Percentiles rank a stretch among this genome's conserved stretches.
phyloP scores from a whole-genome alignment of 1,139 yeast species.

The Geotrichum macrosporum region DNA sequence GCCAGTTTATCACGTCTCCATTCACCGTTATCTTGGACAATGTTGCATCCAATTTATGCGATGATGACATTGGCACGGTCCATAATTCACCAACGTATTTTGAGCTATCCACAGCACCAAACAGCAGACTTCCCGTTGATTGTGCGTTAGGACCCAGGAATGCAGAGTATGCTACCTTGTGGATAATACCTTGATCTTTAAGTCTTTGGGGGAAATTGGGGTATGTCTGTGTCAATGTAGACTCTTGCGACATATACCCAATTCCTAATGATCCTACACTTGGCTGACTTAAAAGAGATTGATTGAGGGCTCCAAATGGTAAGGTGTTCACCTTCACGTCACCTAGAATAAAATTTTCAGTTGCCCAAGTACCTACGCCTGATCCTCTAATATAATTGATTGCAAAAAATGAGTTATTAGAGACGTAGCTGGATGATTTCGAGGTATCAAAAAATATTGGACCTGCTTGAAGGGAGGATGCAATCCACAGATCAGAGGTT shows the following conservation, averaged over 20 bases:
- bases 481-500: slow-evolving; percentile 43
- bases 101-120: slow-evolving; percentile 56
- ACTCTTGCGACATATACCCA: slow-evolving; percentile 16
- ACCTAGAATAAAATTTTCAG: slow-evolving; percentile 11
- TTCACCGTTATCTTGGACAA: slow-evolving; percentile 9
- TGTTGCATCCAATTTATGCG: slow-evolving; percentile 12
- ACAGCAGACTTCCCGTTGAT: slow-evolving; percentile 47
- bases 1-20: slow-evolving; percentile 7
- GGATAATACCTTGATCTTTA: slow-evolving; percentile 46
- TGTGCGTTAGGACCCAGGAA: slow-evolving; percentile 45
- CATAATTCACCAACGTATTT: slow-evolving; percentile 47
- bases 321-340: slow-evolving; percentile 5
- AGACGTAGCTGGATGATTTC: slow-evolving; percentile 2
- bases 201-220: slow-evolving; percentile 48
- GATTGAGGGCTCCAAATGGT: slow-evolving; percentile 16
- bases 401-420: slow-evolving; percentile 11
- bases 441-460: slow-evolving; percentile 7
- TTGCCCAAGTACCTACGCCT: slow-evolving; percentile 19
- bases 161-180: slow-evolving; percentile 48
- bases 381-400: slow-evolving; percentile 20
- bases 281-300: slow-evolving; percentile 14
- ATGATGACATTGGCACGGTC: slow-evolving; percentile 29
- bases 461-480: slow-evolving; percentile 27
- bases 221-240: slow-evolving; percentile 27
- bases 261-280: slow-evolving; percentile 20